These are phyloP conservation scores for Nemania sp. DNA, from an alignment of 2,329 filamentous ascomycete species.

Conservation along the genomic window DNA sequence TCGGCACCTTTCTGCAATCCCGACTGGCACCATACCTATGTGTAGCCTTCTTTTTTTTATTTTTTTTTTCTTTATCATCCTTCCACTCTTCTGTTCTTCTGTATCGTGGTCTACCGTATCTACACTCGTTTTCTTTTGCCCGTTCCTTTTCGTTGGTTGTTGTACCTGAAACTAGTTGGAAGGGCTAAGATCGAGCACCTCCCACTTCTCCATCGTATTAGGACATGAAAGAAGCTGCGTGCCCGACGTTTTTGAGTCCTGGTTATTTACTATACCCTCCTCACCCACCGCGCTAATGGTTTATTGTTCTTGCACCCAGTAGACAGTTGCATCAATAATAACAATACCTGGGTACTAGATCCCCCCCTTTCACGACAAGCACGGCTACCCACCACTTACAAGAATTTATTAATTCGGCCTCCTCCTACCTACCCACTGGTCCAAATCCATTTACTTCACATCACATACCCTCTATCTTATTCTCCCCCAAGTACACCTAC, in stretches of 20 bases:
- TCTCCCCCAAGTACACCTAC: slow-evolving; percentile 14
- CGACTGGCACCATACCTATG: slow-evolving; percentile 18
- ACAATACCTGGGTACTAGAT: slow-evolving; percentile 20
- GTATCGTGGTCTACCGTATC: not conserved
- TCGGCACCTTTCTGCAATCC: slow-evolving; percentile 20
- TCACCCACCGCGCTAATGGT: slow-evolving; percentile 25
- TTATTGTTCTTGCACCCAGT: slow-evolving; percentile 24
- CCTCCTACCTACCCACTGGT: slow-evolving; percentile 2
- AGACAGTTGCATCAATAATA: slow-evolving; percentile 18
- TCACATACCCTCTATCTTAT: slow-evolving; percentile 19
- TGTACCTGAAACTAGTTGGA: slow-evolving; percentile 3
- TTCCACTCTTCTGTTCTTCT: not conserved
- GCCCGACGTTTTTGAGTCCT: not conserved
- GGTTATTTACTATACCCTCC: slow-evolving; percentile 16
- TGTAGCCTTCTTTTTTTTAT: slow-evolving; percentile 10
- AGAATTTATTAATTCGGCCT: slow-evolving; percentile 12
- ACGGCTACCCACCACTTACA: slow-evolving; percentile 16
- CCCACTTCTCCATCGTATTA: not conserved
- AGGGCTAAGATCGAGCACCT: not conserved
- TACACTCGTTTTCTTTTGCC: slow-evolving; percentile 1
- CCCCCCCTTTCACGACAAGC: slow-evolving; percentile 20
- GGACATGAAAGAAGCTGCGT: slow-evolving; percentile 7
- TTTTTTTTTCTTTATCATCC: no score
- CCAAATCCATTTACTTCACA: no score
- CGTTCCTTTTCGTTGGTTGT: slow-evolving; percentile 1